phyloP scores from a whole-genome alignment of 441 rosid genomes.

The Rhodomyrtus psidioides region DNA sequence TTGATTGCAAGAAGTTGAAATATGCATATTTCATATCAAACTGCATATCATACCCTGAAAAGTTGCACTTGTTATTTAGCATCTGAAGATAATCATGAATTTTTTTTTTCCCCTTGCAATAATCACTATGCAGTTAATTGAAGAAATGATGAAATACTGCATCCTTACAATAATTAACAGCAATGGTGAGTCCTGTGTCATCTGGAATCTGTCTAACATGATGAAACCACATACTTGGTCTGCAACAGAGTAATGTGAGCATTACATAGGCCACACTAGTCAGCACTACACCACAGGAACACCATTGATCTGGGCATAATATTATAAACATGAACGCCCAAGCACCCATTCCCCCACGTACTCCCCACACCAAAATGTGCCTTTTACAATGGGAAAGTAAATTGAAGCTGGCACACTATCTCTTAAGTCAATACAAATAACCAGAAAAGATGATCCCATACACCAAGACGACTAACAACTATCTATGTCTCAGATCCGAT shows the following conservation, averaged over 20 bases:
- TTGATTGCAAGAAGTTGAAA: conserved; percentile 76
- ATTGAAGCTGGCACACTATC: background rate
- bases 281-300: background rate
- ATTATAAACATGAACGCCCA: background rate
- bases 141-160: background rate
- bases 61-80: background rate
- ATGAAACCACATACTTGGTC: conserved; percentile 99
- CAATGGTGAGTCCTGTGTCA: conserved; percentile 60
- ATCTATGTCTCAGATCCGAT: background rate
- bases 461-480: background rate
- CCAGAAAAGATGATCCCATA: background rate
- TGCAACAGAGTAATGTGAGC: conserved; percentile 17
- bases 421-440: background rate
- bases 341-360: background rate
- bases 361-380: background rate
- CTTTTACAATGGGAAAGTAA: background rate
- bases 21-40: conserved; percentile 86
- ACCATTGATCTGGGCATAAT: background rate
- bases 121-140: background rate
- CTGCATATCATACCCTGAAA: conserved; percentile 95
- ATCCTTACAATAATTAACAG: conserved; percentile 77
- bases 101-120: background rate
- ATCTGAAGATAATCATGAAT: background rate
- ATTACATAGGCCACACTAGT: background rate
- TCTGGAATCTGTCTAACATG: conserved; percentile 77